Conservation (phyloP, 2,329 filamentous ascomycete species). For the Paecilomyces fulvus region DNA sequence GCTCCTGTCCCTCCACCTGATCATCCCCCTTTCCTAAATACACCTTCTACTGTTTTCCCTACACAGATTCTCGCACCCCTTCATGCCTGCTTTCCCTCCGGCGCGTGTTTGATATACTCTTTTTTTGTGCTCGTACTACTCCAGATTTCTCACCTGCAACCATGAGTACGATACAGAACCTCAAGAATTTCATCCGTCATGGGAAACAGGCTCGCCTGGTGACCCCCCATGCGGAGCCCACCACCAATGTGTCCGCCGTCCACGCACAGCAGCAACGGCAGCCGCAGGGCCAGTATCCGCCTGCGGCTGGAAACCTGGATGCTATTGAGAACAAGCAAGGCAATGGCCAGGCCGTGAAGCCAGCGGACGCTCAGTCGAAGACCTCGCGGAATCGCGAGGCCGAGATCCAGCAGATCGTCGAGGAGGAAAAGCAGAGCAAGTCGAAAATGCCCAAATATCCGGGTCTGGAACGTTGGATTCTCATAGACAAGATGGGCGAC, state of each 20-base stretch:
- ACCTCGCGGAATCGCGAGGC: conserved; percentile 40
- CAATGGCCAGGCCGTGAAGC: conserved; percentile 57
- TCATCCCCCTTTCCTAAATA: background rate
- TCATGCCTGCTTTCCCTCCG: background rate
- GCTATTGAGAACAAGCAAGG: conserved; percentile 52
- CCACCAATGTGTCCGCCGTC: conserved; percentile 54
- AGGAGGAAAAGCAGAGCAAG: conserved; percentile 80
- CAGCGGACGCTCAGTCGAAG: conserved; percentile 53
- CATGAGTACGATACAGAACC: conserved; percentile 77
- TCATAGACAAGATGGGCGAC: conserved; percentile 96
- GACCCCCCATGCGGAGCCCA: conserved; percentile 53
- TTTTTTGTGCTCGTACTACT: background rate
- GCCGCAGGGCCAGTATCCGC: conserved; percentile 38
- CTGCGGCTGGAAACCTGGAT: conserved; percentile 53
- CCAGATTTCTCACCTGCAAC: conserved; percentile 3
- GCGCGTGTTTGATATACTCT: background rate
- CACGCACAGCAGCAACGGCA: conserved; percentile 56
- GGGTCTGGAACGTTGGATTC: conserved; percentile 73
- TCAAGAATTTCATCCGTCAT: conserved; percentile 97
- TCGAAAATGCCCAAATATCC: conserved; percentile 81
- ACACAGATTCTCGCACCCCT: background rate
- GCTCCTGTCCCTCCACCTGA: background rate
- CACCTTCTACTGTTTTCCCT: background rate
- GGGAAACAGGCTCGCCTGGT: conserved; percentile 82
- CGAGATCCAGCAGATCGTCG: conserved; percentile 76